A percentile compares a stretch with the other conserved stretches of the same genome.
Evolutionary conservation across 2,329 filamentous ascomycete species (phyloP).

Genomic region (Colletotrichum magnum): DNA sequence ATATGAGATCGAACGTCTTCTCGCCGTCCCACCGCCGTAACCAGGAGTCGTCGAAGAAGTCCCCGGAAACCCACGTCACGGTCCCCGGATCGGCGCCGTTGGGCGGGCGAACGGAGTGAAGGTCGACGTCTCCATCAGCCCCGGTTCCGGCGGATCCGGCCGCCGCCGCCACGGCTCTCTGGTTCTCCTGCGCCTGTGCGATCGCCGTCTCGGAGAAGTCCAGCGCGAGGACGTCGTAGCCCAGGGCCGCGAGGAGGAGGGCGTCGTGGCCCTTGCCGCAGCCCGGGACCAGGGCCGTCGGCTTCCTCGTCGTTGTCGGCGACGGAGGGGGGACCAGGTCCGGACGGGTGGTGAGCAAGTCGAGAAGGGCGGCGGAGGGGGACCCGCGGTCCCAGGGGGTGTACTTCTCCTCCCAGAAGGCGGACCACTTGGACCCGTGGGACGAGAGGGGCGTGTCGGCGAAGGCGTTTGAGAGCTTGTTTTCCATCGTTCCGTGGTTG

Average conservation of each 20-base stretch:
- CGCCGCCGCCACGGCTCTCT: conserved; percentile 45
- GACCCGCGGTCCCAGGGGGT: conserved; percentile 71
- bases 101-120: conserved; percentile 55
- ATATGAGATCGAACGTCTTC: conserved; percentile 75
- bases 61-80: conserved; percentile 70
- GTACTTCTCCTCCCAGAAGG: conserved; percentile 60
- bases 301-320: background rate
- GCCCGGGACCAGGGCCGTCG: conserved; percentile 79
- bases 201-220: conserved; percentile 71
- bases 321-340: conserved; percentile 56
- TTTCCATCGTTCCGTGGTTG: background rate
- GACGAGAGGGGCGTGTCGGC: conserved; percentile 48
- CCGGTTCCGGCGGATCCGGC: conserved; percentile 9
- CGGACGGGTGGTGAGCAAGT: conserved; percentile 62
- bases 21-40: conserved; percentile 56
- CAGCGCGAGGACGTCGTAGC: conserved; percentile 83
- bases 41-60: conserved; percentile 78
- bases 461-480: conserved; percentile 53
- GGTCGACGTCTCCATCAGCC: conserved; percentile 55
- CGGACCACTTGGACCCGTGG: conserved; percentile 61
- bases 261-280: conserved; percentile 89
- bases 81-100: conserved; percentile 59
- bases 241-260: conserved; percentile 78
- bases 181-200: conserved; percentile 61
- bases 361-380: conserved; percentile 67